Percentiles rank a stretch among this genome's conserved stretches.
phyloP scores from a whole-genome alignment of 306 rosid genomes.

The Lotus japonicus region DNA sequence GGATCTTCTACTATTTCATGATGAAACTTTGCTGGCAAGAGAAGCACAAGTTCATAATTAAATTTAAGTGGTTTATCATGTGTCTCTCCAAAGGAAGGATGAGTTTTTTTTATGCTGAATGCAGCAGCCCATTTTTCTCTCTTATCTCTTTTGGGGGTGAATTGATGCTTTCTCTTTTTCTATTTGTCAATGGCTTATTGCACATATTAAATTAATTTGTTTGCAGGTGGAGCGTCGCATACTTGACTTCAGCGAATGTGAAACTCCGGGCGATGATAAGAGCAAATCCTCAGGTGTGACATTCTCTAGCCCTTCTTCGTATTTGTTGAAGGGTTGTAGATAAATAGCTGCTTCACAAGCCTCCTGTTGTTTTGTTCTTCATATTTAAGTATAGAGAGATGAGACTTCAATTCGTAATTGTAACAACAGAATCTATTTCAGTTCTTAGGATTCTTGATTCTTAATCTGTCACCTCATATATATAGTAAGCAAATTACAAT shows the following conservation, averaged over 20 bases:
- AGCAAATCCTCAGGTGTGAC: conserved; percentile 43
- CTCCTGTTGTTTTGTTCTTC: not conserved
- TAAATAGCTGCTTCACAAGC: conserved; percentile 43
- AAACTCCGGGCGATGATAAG: conserved; percentile 56
- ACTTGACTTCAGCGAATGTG: conserved; percentile 96
- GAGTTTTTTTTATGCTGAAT: not conserved
- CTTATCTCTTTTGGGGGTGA: not conserved
- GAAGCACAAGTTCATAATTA: not conserved
- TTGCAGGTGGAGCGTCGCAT: conserved; percentile 72
- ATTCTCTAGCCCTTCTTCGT: conserved; percentile 64
- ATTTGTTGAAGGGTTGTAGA: conserved; percentile 80
- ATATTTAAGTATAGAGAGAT: not conserved
- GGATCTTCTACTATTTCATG: not conserved
- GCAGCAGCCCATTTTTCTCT: not conserved
- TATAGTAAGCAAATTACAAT: not conserved
- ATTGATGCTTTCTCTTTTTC: not conserved
- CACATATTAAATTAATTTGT: not conserved
- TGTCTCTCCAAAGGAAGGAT: not conserved
- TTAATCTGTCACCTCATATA: not conserved
- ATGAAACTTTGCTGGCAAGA: not conserved
- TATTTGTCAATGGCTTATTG: not conserved
- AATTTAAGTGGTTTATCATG: not conserved
- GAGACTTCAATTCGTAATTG: conserved; percentile 11
- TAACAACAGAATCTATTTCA: not conserved
- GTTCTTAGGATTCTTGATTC: not conserved